These are phyloP conservation scores for Nitzschia palea DNA, from an alignment of 108 stramenopile species.

Conservation along the genomic window DNA sequence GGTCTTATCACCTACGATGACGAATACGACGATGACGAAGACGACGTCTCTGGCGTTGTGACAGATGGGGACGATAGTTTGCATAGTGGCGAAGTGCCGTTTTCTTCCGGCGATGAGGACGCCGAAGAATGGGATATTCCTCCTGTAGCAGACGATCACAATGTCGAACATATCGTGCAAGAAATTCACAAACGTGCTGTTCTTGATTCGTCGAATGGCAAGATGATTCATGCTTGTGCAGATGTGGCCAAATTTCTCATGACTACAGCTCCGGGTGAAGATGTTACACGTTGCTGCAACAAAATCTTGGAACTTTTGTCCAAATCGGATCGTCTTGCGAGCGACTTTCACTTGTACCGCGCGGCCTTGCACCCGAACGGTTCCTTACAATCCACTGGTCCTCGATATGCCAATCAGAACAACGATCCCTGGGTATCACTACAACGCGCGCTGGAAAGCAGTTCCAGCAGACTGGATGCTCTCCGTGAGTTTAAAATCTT, in stretches of 20 bases:
- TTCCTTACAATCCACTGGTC: background rate
- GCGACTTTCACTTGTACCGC: slow-evolving; percentile 54
- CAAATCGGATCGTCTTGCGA: slow-evolving; percentile 30
- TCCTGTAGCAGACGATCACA: slow-evolving; percentile 18
- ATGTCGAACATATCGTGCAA: slow-evolving; percentile 12
- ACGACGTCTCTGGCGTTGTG: slow-evolving; percentile 22
- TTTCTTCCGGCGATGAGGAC: background rate
- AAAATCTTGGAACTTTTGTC: slow-evolving; percentile 45
- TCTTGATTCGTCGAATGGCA: background rate
- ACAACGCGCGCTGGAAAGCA: slow-evolving; percentile 17
- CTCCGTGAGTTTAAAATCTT: slow-evolving; percentile 59
- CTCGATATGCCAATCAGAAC: slow-evolving; percentile 9
- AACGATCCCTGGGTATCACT: slow-evolving; percentile 12
- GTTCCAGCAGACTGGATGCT: slow-evolving; percentile 38
- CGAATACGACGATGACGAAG: slow-evolving; percentile 33
- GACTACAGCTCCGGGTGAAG: slow-evolving; percentile 53
- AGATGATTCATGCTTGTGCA: slow-evolving; percentile 30
- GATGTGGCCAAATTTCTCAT: slow-evolving; percentile 55
- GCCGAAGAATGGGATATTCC: slow-evolving; percentile 15
- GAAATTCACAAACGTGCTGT: slow-evolving; percentile 20
- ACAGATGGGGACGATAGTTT: slow-evolving; percentile 42
- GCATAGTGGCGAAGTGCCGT: background rate
- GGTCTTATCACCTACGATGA: slow-evolving; percentile 67
- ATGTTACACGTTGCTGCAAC: slow-evolving; percentile 10
- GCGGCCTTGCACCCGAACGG: slow-evolving; percentile 45